Conservation (phyloP, 768 basidiomycete genomes). For the Dioszegia aurantiaca region DNA sequence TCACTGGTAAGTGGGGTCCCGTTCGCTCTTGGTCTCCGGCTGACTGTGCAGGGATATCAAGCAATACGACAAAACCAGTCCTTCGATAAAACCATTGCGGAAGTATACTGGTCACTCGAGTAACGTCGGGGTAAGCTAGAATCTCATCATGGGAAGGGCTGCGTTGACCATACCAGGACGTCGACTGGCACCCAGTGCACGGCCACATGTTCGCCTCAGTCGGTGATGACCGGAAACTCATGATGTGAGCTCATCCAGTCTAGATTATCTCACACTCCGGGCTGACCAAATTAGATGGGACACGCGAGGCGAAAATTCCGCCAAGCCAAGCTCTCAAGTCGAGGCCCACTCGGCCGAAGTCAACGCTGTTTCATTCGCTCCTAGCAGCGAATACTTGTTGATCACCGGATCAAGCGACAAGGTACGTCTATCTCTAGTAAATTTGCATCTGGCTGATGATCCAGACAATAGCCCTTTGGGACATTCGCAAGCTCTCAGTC, state of each 20-base stretch:
- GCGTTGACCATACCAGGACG: conserved; percentile 64
- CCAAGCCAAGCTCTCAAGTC: conserved; percentile 66
- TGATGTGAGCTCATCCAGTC: conserved; percentile 64
- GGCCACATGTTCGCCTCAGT: conserved; percentile 89
- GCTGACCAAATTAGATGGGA: conserved; percentile 70
- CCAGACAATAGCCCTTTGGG: conserved; percentile 84
- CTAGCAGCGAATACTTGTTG: conserved; percentile 70
- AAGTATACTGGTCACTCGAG: conserved; percentile 85
- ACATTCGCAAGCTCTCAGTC: conserved; percentile 66
- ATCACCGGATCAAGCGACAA: conserved; percentile 93
- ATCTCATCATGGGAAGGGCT: not conserved
- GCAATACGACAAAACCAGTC: conserved; percentile 72
- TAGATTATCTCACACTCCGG: not conserved
- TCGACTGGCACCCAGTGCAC: conserved; percentile 85
- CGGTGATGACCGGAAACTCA: conserved; percentile 89
- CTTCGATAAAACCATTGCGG: conserved; percentile 75
- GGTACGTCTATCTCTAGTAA: conserved; percentile 56
- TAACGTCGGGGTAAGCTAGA: conserved; percentile 74
- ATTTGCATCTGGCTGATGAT: conserved; percentile 2
- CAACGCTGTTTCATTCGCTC: conserved; percentile 85
- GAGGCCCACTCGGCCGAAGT: conserved; percentile 90
- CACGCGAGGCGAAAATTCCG: conserved; percentile 62
- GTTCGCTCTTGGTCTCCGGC: not conserved
- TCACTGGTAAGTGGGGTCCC: conserved; percentile 65
- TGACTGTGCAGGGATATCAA: conserved; percentile 73